These are phyloP conservation scores for Trichothecium sympodiale DNA, from an alignment of 2,329 filamentous ascomycete genomes.

Conservation along the genomic window DNA sequence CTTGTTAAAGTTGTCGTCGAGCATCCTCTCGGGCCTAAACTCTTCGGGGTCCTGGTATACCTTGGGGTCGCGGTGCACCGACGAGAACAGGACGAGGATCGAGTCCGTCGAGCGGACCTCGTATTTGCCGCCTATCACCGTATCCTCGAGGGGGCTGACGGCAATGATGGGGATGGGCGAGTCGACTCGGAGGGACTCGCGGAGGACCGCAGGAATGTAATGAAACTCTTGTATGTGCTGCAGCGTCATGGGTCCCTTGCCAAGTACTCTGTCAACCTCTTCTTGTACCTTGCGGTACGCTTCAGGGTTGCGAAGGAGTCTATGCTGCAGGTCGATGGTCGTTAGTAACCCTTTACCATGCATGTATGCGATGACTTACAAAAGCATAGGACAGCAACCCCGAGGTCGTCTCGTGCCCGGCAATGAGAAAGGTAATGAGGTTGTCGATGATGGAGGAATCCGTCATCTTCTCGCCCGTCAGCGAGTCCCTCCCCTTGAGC, in stretches of 20 bases:
- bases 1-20: constrained; percentile 1
- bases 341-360: no score
- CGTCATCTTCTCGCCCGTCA: constrained; percentile 53
- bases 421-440: constrained; percentile 62
- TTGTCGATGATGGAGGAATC: constrained; percentile 56
- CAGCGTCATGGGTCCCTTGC: constrained; percentile 42
- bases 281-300: constrained; percentile 49
- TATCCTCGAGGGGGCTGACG: constrained; percentile 19
- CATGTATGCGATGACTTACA: no score
- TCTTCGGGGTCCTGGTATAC: neutral
- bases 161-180: neutral
- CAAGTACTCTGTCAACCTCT: constrained; percentile 57
- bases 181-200: constrained; percentile 1
- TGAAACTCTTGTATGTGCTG: constrained; percentile 53
- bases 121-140: constrained; percentile 9
- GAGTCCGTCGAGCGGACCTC: constrained; percentile 1
- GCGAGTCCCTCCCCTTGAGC: constrained; percentile 52
- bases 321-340: no score
- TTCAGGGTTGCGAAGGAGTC: constrained; percentile 49
- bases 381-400: constrained; percentile 57
- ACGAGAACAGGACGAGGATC: neutral
- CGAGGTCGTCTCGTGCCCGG: constrained; percentile 58
- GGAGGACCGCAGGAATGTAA: constrained; percentile 47
- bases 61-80: neutral
- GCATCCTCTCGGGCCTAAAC: constrained; percentile 4